Evolutionary conservation across 2,329 filamentous ascomycete species (phyloP), one percentile per base, ranked within the genome.

Genomic region (Clarireedia sp.): DNA sequence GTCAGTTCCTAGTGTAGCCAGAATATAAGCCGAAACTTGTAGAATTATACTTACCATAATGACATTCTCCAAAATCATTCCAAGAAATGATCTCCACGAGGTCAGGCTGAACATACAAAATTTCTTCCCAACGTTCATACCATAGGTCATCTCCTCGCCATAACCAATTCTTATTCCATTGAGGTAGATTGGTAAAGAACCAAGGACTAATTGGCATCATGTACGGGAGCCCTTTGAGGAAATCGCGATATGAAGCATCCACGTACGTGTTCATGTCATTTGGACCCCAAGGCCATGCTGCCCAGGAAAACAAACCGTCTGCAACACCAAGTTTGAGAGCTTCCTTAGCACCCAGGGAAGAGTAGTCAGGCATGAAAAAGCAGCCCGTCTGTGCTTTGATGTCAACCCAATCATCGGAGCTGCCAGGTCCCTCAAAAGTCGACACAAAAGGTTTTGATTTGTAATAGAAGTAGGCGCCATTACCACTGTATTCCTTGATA

Each of bases 31-130:
- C 9, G 24, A 8, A 9, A 8, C 8, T 26, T 10, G n/a, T 72
- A 67, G 50, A 78, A 62, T 1, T 75, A 24, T 57, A 74, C 14
- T 74, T 74, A 48, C 78, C 50, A 26, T 26, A 26, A 26, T 26
- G 24, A 5, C 6, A 26, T 26, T 26, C 24, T 26, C 24, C 24
- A 26, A 26, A 26, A 26, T 26, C 24, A 26, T 26, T 26, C 24
- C 24, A 26, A 8, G 24, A 7, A 8, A 26, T 26, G 6, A 26
- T 26, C 24, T 26, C 24, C 6, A 26, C 24, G 6, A 5, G 8
- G 6, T 26, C 24, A 7, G 24, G 24, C 8, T 26, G 24, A 26
- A 26, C 6, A 26, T 5, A 26, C 24, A 5, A 26, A 7, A 26
- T 7, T 26, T 26, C 24, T 26, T 26, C 6, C 24, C 24, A 26